phyloP scores from a whole-genome alignment of 768 basidiomycete species.

The Cantharellus cinnabarinus region DNA sequence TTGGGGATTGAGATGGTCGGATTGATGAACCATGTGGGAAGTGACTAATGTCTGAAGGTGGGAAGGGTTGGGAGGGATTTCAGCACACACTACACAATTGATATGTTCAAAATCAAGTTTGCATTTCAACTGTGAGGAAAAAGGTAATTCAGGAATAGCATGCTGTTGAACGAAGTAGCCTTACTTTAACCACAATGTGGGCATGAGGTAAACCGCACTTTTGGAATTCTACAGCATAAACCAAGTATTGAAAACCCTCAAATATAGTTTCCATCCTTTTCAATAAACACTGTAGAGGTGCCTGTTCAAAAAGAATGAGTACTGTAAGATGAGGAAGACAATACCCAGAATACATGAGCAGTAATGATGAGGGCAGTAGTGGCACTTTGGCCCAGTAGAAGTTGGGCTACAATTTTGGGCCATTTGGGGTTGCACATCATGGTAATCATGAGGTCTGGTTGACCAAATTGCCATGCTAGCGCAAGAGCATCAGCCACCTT shows the following conservation, averaged over 20 bases:
- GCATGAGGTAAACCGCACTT: too few relatives aligned
- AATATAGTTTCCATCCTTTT: neutral
- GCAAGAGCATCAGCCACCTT: constrained; percentile 27
- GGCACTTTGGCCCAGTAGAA: constrained; percentile 21
- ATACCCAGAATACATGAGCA: constrained; percentile 19
- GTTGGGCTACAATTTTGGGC: constrained; percentile 23
- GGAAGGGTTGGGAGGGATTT: too few relatives aligned
- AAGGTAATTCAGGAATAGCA: too few relatives aligned
- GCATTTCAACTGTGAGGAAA: too few relatives aligned
- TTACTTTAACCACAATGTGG: too few relatives aligned
- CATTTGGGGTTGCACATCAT: constrained; percentile 33
- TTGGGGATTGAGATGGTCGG: constrained; percentile 21
- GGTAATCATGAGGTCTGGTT: constrained; percentile 29
- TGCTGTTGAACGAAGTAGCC: too few relatives aligned
- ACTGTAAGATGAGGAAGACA: neutral
- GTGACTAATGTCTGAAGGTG: too few relatives aligned
- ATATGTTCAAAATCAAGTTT: too few relatives aligned
- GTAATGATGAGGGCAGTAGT: constrained; percentile 20
- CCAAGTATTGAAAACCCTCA: constrained; percentile 12
- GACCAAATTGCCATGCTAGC: constrained; percentile 18
- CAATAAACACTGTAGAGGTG: neutral
- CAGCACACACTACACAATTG: constrained; percentile 28
- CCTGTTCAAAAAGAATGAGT: too few relatives aligned
- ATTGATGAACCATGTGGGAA: constrained; percentile 23
- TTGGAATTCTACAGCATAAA: too few relatives aligned